Base-by-base conservation (phyloP, 78 protist species). In the slime mould (Dictyostelium discoideum) region DNA sequence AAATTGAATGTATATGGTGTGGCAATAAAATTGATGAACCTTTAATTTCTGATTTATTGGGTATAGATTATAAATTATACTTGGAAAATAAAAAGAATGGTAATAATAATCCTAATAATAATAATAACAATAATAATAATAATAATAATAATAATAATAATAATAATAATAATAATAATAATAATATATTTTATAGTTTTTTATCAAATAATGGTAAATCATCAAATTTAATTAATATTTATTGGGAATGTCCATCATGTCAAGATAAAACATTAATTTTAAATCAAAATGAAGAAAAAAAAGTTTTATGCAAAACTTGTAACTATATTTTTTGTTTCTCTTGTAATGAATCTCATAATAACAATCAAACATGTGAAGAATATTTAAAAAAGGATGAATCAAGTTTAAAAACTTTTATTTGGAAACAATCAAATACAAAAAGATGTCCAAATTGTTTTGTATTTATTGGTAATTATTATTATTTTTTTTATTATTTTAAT, bases 331-430 rank as follows among this genome's bases (percentile, higher is more conserved):
- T 76, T 76, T 76, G 82, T 76, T 37, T 76, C 22, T 29, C 57
- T 29, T 76, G 82, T 76, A 76, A 76, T 76, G 57, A 76, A 76
- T 37, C 82, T 4, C 82, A 76, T 37, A 76, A 76, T 39, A 37
- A 37, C 39, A 37, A 76, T 76, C 22, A 20, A 39, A 76, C 24
- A 11, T 37, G 46, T 20, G 40, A 39, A 39, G 46, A 39, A 39
- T 39, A 6, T 39, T 32, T 76, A 37, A 29, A 37, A 76, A 76
- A 76, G 32, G 82, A 76, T 37, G 82, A 76, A 76, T 76, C 76
- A n/a, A 24, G 76, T n/a, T 67, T 67, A 67, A 67, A 67, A 67
- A 67, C 82, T 4, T 76, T 76, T 76, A 37, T 39, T 14, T 76
- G 82, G 82, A 76, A 39, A 37, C 26, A 39, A 13, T 5, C 18